These are phyloP conservation scores for Coemansia sp. DNA, from an alignment of 192 early-diverging fungal species.

Conservation along the genomic window DNA sequence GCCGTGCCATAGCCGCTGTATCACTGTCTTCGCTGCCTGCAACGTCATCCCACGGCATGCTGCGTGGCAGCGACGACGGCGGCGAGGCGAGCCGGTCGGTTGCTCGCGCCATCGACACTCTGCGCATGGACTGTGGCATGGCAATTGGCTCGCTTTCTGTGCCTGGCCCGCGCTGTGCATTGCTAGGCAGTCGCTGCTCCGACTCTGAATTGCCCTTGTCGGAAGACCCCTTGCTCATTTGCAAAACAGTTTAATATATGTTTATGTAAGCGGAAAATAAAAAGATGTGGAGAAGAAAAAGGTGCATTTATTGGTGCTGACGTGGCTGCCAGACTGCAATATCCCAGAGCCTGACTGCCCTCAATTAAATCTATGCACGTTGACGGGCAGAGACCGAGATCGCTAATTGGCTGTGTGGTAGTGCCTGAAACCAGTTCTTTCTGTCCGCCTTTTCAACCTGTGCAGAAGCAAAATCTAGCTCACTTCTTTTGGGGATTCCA, in stretches of 20 bases:
- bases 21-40: conserved; percentile 18
- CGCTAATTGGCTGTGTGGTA: no score
- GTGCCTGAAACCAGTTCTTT: no score
- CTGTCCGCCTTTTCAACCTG: no score
- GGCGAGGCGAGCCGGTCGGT: conserved; percentile 41
- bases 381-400: no score
- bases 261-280: neutral
- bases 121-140: conserved; percentile 28
- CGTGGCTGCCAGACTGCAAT: no score
- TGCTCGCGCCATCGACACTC: conserved; percentile 24
- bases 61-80: conserved; percentile 46
- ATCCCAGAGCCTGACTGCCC: no score
- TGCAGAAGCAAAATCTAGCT: no score
- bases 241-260: neutral
- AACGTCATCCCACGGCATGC: conserved; percentile 25
- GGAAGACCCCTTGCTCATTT: conserved; percentile 1
- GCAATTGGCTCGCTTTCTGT: conserved; percentile 16
- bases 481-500: no score
- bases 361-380: no score
- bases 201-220: conserved; percentile 2
- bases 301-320: neutral
- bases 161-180: conserved; percentile 18
- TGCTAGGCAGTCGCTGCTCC: conserved; percentile 14
- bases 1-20: conserved; percentile 58
- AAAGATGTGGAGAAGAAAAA: neutral